Evolutionary conservation across 345 rosid genomes (phyloP), one percentile per base, ranked within the genome.

Genomic region (Mallotus nudiflorus): DNA sequence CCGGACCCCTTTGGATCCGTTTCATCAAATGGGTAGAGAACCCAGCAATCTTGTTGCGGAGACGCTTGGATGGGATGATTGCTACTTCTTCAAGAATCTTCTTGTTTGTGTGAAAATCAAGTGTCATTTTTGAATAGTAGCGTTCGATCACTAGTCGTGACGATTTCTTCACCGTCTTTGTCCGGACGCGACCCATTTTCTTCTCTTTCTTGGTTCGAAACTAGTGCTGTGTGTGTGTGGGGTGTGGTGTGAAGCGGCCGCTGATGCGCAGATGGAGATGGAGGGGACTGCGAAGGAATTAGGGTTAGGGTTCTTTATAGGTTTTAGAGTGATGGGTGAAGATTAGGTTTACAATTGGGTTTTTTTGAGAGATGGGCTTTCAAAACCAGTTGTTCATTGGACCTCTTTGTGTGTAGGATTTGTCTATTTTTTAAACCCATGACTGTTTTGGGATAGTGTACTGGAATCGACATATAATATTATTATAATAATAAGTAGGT

Each of bases 1-100:
- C 78, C 5, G 73, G 73, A 19, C 78, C 78, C 64, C 68, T 75
- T 20, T 75, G 78, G 58, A 75, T 75, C 39, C 73, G 50, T 29
- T 75, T 68, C 73, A 75, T 75, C 37, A 75, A 68, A 52, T 75
- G 78, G 14, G 78, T 75, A 14, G 78, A 75, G 57, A 75, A 75
- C 15, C 78, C 78, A 6, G 73, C 73, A 27, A 74, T 68, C 73
- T 74, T 74, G 69, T 74, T 74, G 40, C 69, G 73, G 40, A 68
- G 73, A 37, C 78, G 73, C 78, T 74, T 68, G 0, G 78, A 61
- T 0, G 78, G 73, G 42, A 74, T 74, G 49, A 74, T 74, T 1
- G 78, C 78, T 0, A 74, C 78, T 62, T 74, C 73, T 25, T 68
- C 73, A 5, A 74, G 62, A 5, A 68, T 45, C 57, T 75, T 75